Base-by-base conservation (phyloP, 768 basidiomycete species). In the Kwoniella bestiolae region DNA sequence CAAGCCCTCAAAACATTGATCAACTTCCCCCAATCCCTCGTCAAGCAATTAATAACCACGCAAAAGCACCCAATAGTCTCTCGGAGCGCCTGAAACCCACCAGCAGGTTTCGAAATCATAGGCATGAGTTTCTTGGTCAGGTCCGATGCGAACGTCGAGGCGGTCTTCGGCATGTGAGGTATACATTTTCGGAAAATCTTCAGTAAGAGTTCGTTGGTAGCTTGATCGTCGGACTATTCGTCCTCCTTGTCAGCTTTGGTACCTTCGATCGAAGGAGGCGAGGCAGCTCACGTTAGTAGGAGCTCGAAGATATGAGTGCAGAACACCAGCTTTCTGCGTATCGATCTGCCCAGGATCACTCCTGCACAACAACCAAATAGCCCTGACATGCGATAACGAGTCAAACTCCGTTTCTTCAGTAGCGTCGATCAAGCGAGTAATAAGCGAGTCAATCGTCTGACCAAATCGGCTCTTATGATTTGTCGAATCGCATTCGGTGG, bases 21-120 rank as follows among this genome's bases (percentile, higher is more conserved):
- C 18, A 97, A 84, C 35, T 88, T 86, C 16, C 82, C 82, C 72
- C 89, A 95, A 70, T 97, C 93, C 65, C 91, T 90, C 0, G 96
- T 97, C 18, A 98, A 84, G 70, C 91, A 83, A 56, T 88, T 88
- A 1, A 94, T 89, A 1, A 91, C 90, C 0, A 87, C 86, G 76
- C 94, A 95, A 83, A 95, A 88, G 70, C 94, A 97, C 0, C 92
- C 92, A 14, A 98, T 90, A 12, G 88, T 87, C 80, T 97, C 96
- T 82, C 94, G 92, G 32, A 98, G 80, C 23, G 90, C 88, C 90
- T 94, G 68, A 1, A 74, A 67, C 12, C 78, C 78, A 18, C 80
- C 84, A 0, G 89, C 87, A 3, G 92, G 93, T 73, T 91, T 92
- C 72, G 91, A 85, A 45, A 99, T 89, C 94, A 98, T 94, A 0